Conservation (phyloP, 2,329 filamentous ascomycete genomes). For the Myriosclerotinia scirpicola region DNA sequence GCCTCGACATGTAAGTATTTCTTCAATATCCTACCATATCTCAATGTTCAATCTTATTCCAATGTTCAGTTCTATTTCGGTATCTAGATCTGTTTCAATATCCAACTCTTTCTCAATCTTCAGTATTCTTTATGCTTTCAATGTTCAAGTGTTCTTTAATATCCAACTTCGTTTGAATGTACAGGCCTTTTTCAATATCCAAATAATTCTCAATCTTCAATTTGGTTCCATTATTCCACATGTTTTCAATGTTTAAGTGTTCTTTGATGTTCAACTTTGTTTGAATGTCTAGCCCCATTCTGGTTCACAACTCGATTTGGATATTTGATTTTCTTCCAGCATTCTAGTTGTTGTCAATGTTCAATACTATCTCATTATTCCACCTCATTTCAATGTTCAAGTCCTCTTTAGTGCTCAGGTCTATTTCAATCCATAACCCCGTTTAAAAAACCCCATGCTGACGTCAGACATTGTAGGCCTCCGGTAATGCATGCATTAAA, state of each 20-base stretch:
- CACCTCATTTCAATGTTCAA: not conserved
- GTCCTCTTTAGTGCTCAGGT: not conserved
- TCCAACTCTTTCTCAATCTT: not conserved
- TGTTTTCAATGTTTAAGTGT: not conserved
- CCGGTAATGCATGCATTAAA: constrained; percentile 58
- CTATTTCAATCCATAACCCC: not conserved
- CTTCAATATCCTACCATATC: too few species aligned
- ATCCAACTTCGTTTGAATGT: too few species aligned
- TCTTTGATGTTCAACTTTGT: too few species aligned
- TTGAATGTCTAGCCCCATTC: too few species aligned
- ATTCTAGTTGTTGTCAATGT: not conserved
- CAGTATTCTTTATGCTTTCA: not conserved
- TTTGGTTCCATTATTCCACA: not conserved
- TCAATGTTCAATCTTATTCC: not conserved
- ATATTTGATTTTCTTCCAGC: not conserved
- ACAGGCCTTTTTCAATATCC: not conserved
- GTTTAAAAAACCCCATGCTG: not conserved
- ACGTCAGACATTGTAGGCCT: constrained; percentile 37
- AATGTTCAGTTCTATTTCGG: not conserved
- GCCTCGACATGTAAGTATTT: constrained; percentile 47
- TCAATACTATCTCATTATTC: not conserved
- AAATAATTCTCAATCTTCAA: not conserved
- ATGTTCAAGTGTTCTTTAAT: not conserved
- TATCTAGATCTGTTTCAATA: not conserved
- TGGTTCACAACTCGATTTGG: not conserved